Base-by-base conservation (phyloP, 495 filamentous ascomycete species). In the Aspergillus coremiiformis region DNA sequence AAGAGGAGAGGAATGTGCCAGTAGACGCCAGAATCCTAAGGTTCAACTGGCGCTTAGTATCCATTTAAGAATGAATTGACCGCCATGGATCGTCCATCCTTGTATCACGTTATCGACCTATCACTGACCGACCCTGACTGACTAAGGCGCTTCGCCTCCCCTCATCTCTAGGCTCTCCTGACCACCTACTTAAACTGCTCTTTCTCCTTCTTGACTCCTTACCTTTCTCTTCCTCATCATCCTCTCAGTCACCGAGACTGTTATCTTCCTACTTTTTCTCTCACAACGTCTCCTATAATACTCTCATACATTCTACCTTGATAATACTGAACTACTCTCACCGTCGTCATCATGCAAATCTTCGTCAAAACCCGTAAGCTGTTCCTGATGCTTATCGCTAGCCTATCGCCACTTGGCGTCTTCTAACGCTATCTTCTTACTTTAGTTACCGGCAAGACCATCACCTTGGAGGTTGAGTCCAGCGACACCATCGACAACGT, bases 401-500 rank as follows among this genome's bases (percentile, higher is more conserved):
- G 30, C 47, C 44, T 48, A 9, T 43, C 46, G 52, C 52, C 50
- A 49, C 52, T 47, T 12, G 14, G 32, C 15, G 27, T 29, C 23
- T 42, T 41, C 60, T 68, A 44, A 62, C 62, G 44, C 21, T 23
- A 15, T 39, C 26, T 4, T 33, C 35, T 33, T 22, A 29, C 17
- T 53, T 11, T 49, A 73, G 70, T 96, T 58, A 97, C 92, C 49
- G 92, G 92, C 70, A 97, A 97, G 87, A 97, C 92, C 78, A 97
- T 97, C 80, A 97, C 92, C 62, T 84, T 97, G 64, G 92, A 97
- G 88, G 93, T 97, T 17, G 92, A 97, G 80, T 95, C 89, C 52
- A 90, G 84, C 53, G 92, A 97, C 64, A 96, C 92, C 55, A 96
- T 97, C 78, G 93, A 97, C 78, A 97, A 96, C 63, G 92, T 97